Evolutionary conservation across 768 basidiomycete species (phyloP).

Genomic region (Melanogaster broomeanus): DNA sequence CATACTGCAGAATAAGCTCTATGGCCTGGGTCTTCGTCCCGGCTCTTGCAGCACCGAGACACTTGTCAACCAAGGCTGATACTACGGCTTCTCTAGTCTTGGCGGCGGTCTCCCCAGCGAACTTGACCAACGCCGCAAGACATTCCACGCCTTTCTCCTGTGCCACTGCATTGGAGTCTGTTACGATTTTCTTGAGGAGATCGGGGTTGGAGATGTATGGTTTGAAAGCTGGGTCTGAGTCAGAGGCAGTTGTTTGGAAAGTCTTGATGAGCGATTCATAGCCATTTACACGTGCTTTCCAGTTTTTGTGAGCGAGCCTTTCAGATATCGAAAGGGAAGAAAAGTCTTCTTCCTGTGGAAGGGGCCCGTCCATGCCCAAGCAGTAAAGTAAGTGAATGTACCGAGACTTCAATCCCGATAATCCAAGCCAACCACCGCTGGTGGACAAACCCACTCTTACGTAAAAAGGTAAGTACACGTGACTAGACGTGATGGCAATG

Average conservation of each 20-base stretch:
- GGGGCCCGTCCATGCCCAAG: conserved; percentile 80
- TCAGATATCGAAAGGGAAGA: conserved; percentile 75
- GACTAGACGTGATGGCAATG: conserved; percentile 7
- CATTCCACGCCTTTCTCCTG: conserved; percentile 98
- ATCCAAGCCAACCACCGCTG: background rate
- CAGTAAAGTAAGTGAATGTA: conserved; percentile 4
- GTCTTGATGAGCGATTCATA: conserved; percentile 87
- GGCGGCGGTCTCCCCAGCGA: conserved; percentile 85
- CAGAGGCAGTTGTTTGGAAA: conserved; percentile 87
- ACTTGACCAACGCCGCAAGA: conserved; percentile 82
- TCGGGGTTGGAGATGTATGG: conserved; percentile 81
- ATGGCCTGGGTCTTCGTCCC: conserved; percentile 88
- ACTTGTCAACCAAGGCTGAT: conserved; percentile 95
- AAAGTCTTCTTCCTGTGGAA: conserved; percentile 94
- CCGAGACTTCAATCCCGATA: background rate
- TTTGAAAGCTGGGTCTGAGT: conserved; percentile 91
- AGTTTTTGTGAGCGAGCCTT: conserved; percentile 91
- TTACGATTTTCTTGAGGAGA: conserved; percentile 82
- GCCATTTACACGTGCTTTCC: conserved; percentile 96
- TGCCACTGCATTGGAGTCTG: conserved; percentile 93
- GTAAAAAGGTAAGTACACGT: conserved; percentile 26
- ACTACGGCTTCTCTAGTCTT: conserved; percentile 80
- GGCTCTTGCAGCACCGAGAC: conserved; percentile 85
- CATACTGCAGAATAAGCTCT: conserved; percentile 86
- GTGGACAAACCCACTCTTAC: conserved; percentile 19